These are phyloP conservation scores for Chondrostereum purpureum DNA, from an alignment of 1,284 basidiomycete genomes.

Conservation along the genomic window DNA sequence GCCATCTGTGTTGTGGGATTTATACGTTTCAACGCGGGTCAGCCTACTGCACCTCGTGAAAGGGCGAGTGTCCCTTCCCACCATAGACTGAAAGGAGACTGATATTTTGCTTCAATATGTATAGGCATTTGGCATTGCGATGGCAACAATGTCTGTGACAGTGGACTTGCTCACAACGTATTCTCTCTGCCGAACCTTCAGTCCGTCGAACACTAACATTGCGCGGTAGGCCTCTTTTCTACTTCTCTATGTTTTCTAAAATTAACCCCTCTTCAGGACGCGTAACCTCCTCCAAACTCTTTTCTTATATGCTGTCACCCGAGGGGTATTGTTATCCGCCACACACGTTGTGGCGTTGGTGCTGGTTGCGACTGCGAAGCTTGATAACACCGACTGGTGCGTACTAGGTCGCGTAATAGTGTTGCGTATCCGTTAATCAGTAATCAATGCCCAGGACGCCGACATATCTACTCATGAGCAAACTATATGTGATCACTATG, in stretches of 20 bases:
- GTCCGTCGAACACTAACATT: background rate
- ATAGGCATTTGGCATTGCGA: too few relatives aligned
- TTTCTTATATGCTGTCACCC: background rate
- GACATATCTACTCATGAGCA: background rate
- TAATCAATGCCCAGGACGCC: background rate
- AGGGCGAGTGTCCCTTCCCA: too few relatives aligned
- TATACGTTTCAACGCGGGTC: too few relatives aligned
- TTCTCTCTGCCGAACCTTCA: background rate
- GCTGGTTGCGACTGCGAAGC: background rate
- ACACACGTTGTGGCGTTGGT: background rate
- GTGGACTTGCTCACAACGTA: background rate
- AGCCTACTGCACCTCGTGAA: too few relatives aligned
- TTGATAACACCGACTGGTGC: background rate
- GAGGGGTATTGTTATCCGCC: background rate
- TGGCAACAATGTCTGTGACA: background rate
- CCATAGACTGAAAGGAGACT: too few relatives aligned
- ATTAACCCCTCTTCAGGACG: background rate
- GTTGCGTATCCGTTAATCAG: too few relatives aligned
- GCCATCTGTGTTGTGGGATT: too few relatives aligned
- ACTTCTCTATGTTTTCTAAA: too few relatives aligned
- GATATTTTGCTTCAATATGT: too few relatives aligned
- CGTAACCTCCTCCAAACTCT: background rate
- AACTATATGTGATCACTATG: background rate
- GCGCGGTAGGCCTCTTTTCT: background rate
- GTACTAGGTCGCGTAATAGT: too few relatives aligned